These are phyloP conservation scores for Pleurozium schreberi DNA, from an alignment of 225 moss, liverwort and hornwort species.

Conservation along the genomic window DNA sequence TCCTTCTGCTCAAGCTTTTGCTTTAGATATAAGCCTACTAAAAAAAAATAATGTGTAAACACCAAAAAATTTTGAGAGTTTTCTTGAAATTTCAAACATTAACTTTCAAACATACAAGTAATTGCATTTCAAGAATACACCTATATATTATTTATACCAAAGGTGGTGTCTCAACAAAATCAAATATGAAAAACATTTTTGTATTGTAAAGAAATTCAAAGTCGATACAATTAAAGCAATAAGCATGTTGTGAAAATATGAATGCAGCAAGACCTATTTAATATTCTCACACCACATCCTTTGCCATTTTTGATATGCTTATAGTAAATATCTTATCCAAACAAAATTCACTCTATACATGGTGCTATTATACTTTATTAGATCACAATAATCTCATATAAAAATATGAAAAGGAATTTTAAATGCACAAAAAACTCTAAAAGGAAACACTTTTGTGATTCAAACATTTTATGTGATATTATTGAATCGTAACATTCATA, in stretches of 20 bases:
- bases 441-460: no score
- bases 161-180: no score
- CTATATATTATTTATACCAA: no score
- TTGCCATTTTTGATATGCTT: neutral
- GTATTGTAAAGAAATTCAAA: neutral
- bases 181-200: rapidly evolving
- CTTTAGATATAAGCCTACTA: neutral
- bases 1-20: neutral
- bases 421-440: no score
- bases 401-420: neutral
- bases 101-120: neutral
- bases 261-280: neutral
- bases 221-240: neutral
- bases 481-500: neutral
- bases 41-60: neutral
- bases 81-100: neutral
- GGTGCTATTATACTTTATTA: neutral
- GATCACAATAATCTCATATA: neutral
- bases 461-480: neutral
- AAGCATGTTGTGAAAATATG: neutral
- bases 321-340: neutral
- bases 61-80: neutral
- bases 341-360: neutral
- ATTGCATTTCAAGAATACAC: neutral
- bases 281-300: neutral